Evolutionary conservation across 164 flowering plant genomes (phyloP).

Genomic region (Houttuynia cordata): DNA sequence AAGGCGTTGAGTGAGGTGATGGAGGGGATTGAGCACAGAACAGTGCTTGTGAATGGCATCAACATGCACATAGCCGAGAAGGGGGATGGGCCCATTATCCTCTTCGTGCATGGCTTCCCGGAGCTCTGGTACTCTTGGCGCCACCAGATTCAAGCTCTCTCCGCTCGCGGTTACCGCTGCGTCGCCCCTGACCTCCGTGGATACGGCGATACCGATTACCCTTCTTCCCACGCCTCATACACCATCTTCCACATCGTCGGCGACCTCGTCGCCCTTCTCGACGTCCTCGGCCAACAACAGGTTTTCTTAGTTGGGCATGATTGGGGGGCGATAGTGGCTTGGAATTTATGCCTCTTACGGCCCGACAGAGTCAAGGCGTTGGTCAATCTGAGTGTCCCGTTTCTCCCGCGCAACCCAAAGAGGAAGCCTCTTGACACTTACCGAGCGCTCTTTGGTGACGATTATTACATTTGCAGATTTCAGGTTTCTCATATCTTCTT

Average conservation of each 20-base stretch:
- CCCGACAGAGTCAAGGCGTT: constrained; percentile 82
- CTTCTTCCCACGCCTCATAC: constrained; percentile 21
- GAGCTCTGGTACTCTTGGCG: constrained; percentile 38
- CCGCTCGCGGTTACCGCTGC: constrained; percentile 28
- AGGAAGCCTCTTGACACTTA: constrained; percentile 24
- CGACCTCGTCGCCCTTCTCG: constrained; percentile 50
- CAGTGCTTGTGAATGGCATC: constrained; percentile 26
- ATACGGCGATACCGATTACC: constrained; percentile 42
- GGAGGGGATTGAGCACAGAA: constrained; percentile 7
- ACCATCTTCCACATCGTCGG: constrained; percentile 46
- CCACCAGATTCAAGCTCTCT: constrained; percentile 26
- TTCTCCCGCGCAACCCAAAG: constrained; percentile 34
- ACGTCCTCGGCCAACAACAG: constrained; percentile 32
- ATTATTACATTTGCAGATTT: constrained; percentile 60
- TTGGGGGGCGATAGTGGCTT: constrained; percentile 68
- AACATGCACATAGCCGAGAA: constrained; percentile 31
- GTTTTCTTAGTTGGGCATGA: constrained; percentile 82
- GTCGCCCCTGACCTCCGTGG: constrained; percentile 41
- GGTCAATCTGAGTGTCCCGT: constrained; percentile 51
- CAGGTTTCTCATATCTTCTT: constrained; percentile 35
- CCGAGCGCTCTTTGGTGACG: constrained; percentile 44
- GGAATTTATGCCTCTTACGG: constrained; percentile 51
- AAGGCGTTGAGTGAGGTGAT: neutral
- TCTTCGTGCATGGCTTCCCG: constrained; percentile 31
- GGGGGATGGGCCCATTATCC: constrained; percentile 23